A percentile compares a stretch with the other conserved stretches of the same genome.
Conservation (phyloP, 305 asterid genomes). For the Ilex paraguariensis region DNA sequence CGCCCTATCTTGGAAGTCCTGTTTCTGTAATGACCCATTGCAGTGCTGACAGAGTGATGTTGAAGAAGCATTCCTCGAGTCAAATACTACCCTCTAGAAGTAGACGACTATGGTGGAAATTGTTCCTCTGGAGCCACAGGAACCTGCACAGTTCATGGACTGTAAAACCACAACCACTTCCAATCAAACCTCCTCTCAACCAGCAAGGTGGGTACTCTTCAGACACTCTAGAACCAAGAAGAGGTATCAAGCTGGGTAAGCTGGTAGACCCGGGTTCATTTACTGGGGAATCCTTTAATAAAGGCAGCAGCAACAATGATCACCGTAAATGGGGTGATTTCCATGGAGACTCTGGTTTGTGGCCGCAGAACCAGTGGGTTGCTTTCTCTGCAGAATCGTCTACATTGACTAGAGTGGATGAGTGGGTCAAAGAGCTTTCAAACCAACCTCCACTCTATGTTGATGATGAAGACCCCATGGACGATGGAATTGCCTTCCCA, state of each 20-base stretch:
- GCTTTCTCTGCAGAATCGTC: conserved; percentile 62
- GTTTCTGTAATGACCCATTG: conserved; percentile 36
- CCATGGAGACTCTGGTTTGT: conserved; percentile 46
- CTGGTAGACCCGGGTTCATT: conserved; percentile 25
- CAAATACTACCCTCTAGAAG: conserved; percentile 77
- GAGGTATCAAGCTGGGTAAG: conserved; percentile 18
- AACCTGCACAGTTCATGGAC: conserved; percentile 33
- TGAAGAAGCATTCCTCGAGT: conserved; percentile 79
- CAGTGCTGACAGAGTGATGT: conserved; percentile 69
- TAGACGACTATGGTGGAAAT: conserved; percentile 70
- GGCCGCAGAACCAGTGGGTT: conserved; percentile 88
- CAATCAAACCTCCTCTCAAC: conserved; percentile 16
- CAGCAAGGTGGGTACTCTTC: conserved; percentile 52
- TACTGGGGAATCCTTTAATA: conserved; percentile 17
- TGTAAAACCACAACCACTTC: conserved; percentile 17
- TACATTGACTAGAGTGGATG: conserved; percentile 43
- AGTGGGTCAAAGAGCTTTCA: conserved; percentile 63
- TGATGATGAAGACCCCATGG: conserved; percentile 30
- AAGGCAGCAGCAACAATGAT: conserved; percentile 17
- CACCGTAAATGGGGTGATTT: conserved; percentile 44
- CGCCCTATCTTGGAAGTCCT: conserved; percentile 34
- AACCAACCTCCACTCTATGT: conserved; percentile 33
- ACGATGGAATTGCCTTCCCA: conserved; percentile 27
- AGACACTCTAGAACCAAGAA: conserved; percentile 41
- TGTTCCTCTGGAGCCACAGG: conserved; percentile 82